Evolutionary conservation across 2,329 filamentous ascomycete genomes (phyloP), one percentile per base, ranked within the genome.

Genomic region (Nigrospora oryzae): DNA sequence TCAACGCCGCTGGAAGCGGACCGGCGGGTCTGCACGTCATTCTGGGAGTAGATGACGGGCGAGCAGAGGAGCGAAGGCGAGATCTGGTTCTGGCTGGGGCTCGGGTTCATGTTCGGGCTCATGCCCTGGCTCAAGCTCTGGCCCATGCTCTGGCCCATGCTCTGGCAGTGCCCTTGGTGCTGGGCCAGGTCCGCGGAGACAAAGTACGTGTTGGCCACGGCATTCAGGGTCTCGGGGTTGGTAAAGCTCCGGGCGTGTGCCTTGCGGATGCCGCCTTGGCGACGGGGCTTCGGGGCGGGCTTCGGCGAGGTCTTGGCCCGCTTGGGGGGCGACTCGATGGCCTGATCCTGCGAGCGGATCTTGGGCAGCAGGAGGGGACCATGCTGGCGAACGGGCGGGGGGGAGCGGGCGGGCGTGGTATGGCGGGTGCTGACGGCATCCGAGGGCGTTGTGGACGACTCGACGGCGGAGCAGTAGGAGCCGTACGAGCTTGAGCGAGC

Each of bases 321-420:
- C 64, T 84, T 80, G 38, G 74, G 69, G 15, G 64, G 58, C 30
- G 63, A 60, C 36, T 77, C 77, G 49, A 89, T 77, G 49, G 83
- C 75, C 65, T 91, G 85, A 66, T 95, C 89, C 66, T 93, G 89
- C 36, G 79, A 79, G 49, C 89, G 79, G 68, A 94, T 90, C 74
- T 89, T 93, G 58, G 89, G 89, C 31, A 95, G 74, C 48, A 95
- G 71, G 40, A 88, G 71, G 42, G 88, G 87, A 43, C 88, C 87
- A 66, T 89, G 84, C 49, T 88, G 84, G 49, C 83, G 77, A 54
- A 90, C 78, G 48, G 87, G 86, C 32, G 86, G 85, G 51, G 77
- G 73, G 43, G 75, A 76, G 43, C 74, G 69, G 36, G 74, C 68
- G 35, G 86, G 86, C 12, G 85, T 89, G 43, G 82, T 84, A 55